A percentile compares a stretch with the other conserved stretches of the same genome.
Evolutionary conservation across 2,329 filamentous ascomycete species (phyloP).

Genomic region (Ophiocordyceps camponoti-rufipedis): DNA sequence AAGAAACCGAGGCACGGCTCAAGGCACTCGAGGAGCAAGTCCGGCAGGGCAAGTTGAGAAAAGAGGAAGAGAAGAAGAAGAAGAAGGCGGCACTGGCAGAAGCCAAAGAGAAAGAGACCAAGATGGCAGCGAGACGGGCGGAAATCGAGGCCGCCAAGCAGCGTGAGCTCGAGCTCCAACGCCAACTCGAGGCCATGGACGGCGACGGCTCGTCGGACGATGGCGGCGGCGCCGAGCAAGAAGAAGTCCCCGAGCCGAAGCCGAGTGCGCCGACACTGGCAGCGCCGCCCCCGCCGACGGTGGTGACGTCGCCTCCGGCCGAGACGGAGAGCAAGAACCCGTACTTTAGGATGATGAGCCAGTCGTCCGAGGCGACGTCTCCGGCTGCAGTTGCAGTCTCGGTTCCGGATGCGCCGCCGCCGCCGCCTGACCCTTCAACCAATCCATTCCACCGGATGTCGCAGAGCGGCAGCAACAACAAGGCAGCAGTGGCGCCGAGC

Average conservation of each 20-base stretch:
- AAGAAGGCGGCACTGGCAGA: slow-evolving; percentile 79
- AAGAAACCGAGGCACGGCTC: slow-evolving; percentile 66
- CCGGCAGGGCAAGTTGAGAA: slow-evolving; percentile 80
- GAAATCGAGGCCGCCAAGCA: slow-evolving; percentile 86
- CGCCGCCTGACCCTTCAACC: slow-evolving; percentile 46
- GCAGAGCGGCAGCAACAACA: slow-evolving; percentile 28
- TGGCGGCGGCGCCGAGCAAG: slow-evolving; percentile 58
- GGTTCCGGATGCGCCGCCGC: slow-evolving; percentile 15
- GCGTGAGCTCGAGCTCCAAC: slow-evolving; percentile 74
- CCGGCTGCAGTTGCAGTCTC: slow-evolving; percentile 23
- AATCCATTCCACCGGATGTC: slow-evolving; percentile 91
- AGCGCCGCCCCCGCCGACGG: slow-evolving; percentile 26
- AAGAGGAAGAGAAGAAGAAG: slow-evolving; percentile 85
- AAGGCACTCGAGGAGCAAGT: slow-evolving; percentile 89
- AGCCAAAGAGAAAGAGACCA: slow-evolving; percentile 73
- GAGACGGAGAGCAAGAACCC: slow-evolving; percentile 82
- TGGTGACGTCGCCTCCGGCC: slow-evolving; percentile 33
- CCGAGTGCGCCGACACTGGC: slow-evolving; percentile 27
- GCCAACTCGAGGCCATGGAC: slow-evolving; percentile 61
- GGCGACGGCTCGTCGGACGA: slow-evolving; percentile 64
- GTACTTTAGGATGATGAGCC: slow-evolving; percentile 78
- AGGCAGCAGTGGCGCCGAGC: slow-evolving; percentile 24
- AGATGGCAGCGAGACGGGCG: slow-evolving; percentile 66
- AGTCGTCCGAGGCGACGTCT: slow-evolving; percentile 36
- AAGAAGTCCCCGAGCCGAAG: slow-evolving; percentile 37